A percentile compares a stretch with the other conserved stretches of the same genome.
Evolutionary conservation across 805 yeast species (phyloP).

Genomic region (Ogataea nonfermentans): DNA sequence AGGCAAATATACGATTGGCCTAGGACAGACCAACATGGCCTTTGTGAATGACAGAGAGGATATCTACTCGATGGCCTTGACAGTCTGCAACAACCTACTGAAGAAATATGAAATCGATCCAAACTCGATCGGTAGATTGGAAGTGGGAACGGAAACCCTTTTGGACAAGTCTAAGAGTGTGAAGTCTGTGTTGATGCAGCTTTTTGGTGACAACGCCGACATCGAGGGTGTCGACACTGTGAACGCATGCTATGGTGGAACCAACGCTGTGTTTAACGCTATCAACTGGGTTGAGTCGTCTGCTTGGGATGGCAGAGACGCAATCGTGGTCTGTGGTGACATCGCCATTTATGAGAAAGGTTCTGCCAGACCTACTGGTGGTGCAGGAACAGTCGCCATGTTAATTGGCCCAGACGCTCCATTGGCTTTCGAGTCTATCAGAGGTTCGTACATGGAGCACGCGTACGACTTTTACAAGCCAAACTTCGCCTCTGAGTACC

Average conservation of each 20-base stretch:
- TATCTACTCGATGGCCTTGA: constrained; percentile 88
- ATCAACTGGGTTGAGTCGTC: constrained; percentile 95
- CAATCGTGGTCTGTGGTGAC: constrained; percentile 95
- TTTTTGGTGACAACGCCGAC: constrained; percentile 84
- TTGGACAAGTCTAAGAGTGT: constrained; percentile 96
- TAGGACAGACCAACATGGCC: constrained; percentile 98
- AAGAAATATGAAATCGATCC: constrained; percentile 82
- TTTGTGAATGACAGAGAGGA: constrained; percentile 98
- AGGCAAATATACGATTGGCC: constrained; percentile 97
- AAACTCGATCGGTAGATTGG: constrained; percentile 82
- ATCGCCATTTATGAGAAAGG: constrained; percentile 97
- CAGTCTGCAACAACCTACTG: constrained; percentile 77
- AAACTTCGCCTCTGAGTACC: constrained; percentile 93
- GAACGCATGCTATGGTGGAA: constrained; percentile 99
- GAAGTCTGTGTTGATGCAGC: constrained; percentile 92
- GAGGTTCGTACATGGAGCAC: constrained; percentile 94
- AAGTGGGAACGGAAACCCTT: constrained; percentile 97
- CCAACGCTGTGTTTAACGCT: constrained; percentile 89
- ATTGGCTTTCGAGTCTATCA: constrained; percentile 80
- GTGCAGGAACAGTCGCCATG: constrained; percentile 95
- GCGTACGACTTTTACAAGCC: constrained; percentile 99
- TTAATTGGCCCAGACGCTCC: constrained; percentile 98
- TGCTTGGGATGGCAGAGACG: constrained; percentile 98
- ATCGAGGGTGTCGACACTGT: constrained; percentile 94
- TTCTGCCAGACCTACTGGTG: constrained; percentile 99